Base-by-base conservation (phyloP, 1,139 yeast species). In the Geotrichum phurueaensis region DNA sequence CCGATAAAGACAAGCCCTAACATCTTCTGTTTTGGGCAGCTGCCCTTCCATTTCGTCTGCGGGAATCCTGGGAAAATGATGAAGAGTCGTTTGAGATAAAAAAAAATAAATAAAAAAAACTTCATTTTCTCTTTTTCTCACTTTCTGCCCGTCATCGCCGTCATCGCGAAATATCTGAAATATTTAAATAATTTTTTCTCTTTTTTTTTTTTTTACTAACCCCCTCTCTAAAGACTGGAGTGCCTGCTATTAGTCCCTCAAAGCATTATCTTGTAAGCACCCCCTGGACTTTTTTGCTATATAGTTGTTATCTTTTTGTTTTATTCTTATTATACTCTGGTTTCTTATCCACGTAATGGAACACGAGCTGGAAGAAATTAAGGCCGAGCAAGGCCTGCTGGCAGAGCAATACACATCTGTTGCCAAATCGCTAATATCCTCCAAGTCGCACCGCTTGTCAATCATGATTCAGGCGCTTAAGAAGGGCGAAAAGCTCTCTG, bases 321-420 rank as follows among this genome's bases (percentile, higher is more conserved):
- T 39, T 39, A 3, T 13, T 39, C 9, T 39, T 39, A 4, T 39
- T n/a, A n/a, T n/a, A n/a, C 20, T 39, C n/a, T 39, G 47, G 18
- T 39, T 39, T 39, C 20, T 39, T 39, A 1, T 15, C 20, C 20
- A 18, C 47, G 47, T 39, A 39, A 39, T 39, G 47, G 47, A 39
- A 39, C n/a, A 39, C 47, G 47, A 39, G 18, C 45, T 45, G 49
- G 61, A 56, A 27, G 36, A 51, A n/a, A 57, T 66, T 22, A 62
- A 62, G 43, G 57, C 50, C 52, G 67, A 67, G 54, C 76, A 73
- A 61, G 69, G 68, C 18, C 59, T 63, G 33, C 65, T 71, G 55
- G 71, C 72, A 13, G 59, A 55, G 23, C 69, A 69, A 58, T 73
- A 72, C 61, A 61, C 65, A 36, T 68, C 65, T 56, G 62, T 72